Conservation (phyloP, 768 basidiomycete species). For the Mycena pura region DNA sequence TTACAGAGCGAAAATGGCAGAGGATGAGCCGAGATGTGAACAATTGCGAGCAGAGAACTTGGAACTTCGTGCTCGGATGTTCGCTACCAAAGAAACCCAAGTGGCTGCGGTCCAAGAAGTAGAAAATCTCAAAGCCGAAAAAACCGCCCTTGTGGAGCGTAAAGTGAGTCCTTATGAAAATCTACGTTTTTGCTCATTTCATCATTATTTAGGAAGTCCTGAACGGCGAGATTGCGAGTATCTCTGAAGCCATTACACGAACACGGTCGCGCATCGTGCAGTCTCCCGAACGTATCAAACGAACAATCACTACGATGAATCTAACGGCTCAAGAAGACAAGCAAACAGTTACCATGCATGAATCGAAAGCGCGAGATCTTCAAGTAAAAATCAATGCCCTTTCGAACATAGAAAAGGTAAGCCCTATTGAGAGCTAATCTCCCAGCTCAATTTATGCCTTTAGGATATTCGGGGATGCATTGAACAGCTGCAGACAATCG, state of each 20-base stretch:
- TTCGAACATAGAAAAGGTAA: constrained; percentile 76
- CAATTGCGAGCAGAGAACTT: constrained; percentile 65
- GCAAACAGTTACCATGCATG: constrained; percentile 64
- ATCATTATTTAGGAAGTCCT: constrained; percentile 57
- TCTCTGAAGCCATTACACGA: constrained; percentile 66
- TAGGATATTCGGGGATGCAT: constrained; percentile 76
- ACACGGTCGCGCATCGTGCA: constrained; percentile 83
- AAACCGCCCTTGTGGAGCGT: constrained; percentile 64
- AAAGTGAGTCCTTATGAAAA: constrained; percentile 50
- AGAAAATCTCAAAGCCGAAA: constrained; percentile 76
- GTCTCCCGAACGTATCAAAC: constrained; percentile 88
- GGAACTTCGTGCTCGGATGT: constrained; percentile 66
- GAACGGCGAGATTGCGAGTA: constrained; percentile 62
- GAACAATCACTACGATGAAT: constrained; percentile 81
- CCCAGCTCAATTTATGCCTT: neutral
- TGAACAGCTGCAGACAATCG: constrained; percentile 79
- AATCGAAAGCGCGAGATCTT: constrained; percentile 79
- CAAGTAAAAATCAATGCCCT: constrained; percentile 76
- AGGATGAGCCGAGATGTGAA: constrained; percentile 74
- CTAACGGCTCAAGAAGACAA: constrained; percentile 74
- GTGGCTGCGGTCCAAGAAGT: constrained; percentile 65
- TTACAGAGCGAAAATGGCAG: constrained; percentile 63
- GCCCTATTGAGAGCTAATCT: neutral
- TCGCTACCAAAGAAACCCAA: constrained; percentile 73
- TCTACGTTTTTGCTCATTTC: neutral